Base-by-base conservation (phyloP, 371 early-diverging fungal genomes). In the Circinella umbellata region DNA sequence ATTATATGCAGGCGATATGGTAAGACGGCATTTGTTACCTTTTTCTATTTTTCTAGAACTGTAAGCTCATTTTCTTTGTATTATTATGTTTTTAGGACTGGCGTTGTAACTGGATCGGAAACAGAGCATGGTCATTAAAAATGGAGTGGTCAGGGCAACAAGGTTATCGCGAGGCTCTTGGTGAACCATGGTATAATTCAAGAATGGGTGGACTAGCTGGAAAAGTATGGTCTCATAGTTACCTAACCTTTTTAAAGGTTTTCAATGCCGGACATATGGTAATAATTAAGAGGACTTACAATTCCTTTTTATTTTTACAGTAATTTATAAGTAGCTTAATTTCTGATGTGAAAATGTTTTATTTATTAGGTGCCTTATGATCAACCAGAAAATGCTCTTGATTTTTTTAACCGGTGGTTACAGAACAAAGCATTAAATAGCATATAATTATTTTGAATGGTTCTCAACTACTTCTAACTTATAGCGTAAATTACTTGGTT, bases 201-300 rank as follows among this genome's bases (percentile, higher is more conserved):
- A 61, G 62, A 1, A 75, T 75, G 4, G 64, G 65, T 47, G 74
- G 82, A 68, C 68, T 76, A n/a, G 94, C 92, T 46, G 97, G 97
- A 69, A 89, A 91, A 75, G 84, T 90, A 36, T 87, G 94, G 20
- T 70, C 86, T 1, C 79, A 80, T 63, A 87, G 87, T 37, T 82
- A 84, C 61, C 79, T 97, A 61, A 90, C 96, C 14, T 96, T 92
- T 83, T 69, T 95, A 64, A 86, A 91, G 18, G 83, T 94, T 9
- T 95, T 89, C 73, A 93, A 90, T 62, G 96, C 94, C n/a, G 97
- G 97, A 13, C 97, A 96, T 72, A 95, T 96, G 95, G 88, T 83
- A 69, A 67, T 62, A n/a, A 38, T 14, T 20, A 8, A 15, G 27
- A 27, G 27, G 2, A 27, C 27, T 2, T 27, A 27, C 27, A 27